phyloP scores from a whole-genome alignment of 1,284 basidiomycete genomes.

The Prillingera fragicola region DNA sequence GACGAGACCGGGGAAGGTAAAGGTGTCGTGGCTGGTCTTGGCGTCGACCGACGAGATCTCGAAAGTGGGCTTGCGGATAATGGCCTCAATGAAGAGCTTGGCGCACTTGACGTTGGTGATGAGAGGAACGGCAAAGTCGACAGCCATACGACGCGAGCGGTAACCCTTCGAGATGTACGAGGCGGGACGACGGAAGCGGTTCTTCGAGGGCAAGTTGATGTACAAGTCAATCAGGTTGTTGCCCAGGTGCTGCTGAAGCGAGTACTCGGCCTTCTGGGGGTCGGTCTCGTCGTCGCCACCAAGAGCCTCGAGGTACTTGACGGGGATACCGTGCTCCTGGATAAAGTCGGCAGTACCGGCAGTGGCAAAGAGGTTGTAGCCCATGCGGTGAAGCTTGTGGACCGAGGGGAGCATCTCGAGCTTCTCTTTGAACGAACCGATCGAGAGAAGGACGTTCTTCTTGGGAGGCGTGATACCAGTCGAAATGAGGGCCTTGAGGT shows the following conservation, averaged over 20 bases:
- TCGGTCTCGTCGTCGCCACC: slow-evolving; percentile 62
- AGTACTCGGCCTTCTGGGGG: slow-evolving; percentile 90
- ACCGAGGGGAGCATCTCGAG: slow-evolving; percentile 91
- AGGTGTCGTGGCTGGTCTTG: slow-evolving; percentile 88
- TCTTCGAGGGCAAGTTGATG: slow-evolving; percentile 98
- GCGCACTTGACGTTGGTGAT: slow-evolving; percentile 99
- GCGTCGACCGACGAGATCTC: slow-evolving; percentile 87
- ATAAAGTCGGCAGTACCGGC: slow-evolving; percentile 95
- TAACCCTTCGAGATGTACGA: slow-evolving; percentile 98
- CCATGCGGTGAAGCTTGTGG: slow-evolving; percentile 89
- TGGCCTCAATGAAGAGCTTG: slow-evolving; percentile 91
- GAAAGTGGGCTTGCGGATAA: slow-evolving; percentile 77
- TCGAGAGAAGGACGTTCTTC: slow-evolving; percentile 47
- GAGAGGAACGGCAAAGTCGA: slow-evolving; percentile 94
- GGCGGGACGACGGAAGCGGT: slow-evolving; percentile 93
- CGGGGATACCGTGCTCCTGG: slow-evolving; percentile 57
- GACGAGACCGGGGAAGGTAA: slow-evolving; percentile 87
- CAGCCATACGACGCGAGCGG: slow-evolving; percentile 95
- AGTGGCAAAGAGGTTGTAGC: slow-evolving; percentile 96
- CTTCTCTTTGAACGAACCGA: slow-evolving; percentile 94
- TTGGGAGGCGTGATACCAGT: slow-evolving; percentile 91
- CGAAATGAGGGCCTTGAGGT: slow-evolving; percentile 92
- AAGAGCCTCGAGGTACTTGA: slow-evolving; percentile 82
- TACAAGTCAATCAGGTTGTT: slow-evolving; percentile 98
- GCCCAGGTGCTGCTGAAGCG: slow-evolving; percentile 85